Evolutionary conservation across 1,139 yeast species (phyloP).

Genomic region (Sugiyamaella pinicola): DNA sequence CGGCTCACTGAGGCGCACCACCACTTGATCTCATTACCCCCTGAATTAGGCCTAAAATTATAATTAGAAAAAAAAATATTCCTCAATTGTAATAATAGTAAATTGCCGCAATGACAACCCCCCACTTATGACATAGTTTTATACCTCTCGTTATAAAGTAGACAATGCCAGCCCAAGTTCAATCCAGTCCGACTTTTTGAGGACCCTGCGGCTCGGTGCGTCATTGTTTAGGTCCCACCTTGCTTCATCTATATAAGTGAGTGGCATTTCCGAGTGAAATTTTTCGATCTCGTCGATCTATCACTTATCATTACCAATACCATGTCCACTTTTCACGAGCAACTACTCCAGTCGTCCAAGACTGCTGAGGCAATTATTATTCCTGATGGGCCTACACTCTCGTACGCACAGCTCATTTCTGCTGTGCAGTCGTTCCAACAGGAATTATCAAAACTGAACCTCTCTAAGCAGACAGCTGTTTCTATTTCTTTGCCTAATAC

Average conservation of each 20-base stretch:
- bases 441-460: slow-evolving; percentile 36
- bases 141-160: no score
- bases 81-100: not conserved
- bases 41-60: not conserved
- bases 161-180: no score
- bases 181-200: no score
- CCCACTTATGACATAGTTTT: no score
- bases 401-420: slow-evolving; percentile 34
- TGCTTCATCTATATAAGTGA: not conserved
- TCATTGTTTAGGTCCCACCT: no score
- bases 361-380: slow-evolving; percentile 33
- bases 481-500: slow-evolving; percentile 63
- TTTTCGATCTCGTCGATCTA: not conserved
- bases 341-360: slow-evolving; percentile 18
- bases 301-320: not conserved
- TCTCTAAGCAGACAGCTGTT: slow-evolving; percentile 50
- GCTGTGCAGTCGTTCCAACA: slow-evolving; percentile 35
- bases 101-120: no score
- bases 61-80: no score
- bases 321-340: slow-evolving; percentile 34
- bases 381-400: slow-evolving; percentile 40
- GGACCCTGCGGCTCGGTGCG: slow-evolving; percentile 2
- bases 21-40: not conserved
- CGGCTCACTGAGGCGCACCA: not conserved
- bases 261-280: not conserved